phyloP scores from a whole-genome alignment of 2,329 filamentous ascomycete species.

The Colletotrichum sp. region DNA sequence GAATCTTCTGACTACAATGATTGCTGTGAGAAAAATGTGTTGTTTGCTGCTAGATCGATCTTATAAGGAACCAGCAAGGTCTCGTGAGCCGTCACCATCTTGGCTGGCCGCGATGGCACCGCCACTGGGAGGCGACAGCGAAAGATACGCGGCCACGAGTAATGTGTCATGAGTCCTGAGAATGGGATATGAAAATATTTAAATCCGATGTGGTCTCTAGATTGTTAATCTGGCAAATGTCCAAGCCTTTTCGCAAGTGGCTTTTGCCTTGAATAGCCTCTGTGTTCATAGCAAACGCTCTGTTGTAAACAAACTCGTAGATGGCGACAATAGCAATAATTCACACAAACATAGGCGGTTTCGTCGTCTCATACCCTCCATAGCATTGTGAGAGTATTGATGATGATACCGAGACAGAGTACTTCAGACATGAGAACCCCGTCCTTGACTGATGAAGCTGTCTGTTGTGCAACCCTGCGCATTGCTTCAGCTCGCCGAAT shows the following conservation, averaged over 20 bases:
- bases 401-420: fast-evolving
- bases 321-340: fast-evolving
- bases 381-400: not conserved
- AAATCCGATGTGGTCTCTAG: not conserved
- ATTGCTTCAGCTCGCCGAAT: not conserved
- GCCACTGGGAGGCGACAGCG: not conserved
- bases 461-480: not conserved
- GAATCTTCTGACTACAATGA: too few species aligned
- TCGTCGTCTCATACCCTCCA: fast-evolving
- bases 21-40: too few species aligned
- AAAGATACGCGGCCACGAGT: not conserved
- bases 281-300: fast-evolving
- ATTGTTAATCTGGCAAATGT: too few species aligned
- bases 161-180: fast-evolving
- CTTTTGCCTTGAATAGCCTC: not conserved
- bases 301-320: not conserved
- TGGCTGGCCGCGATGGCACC: fast-evolving
- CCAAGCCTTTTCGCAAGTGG: too few species aligned
- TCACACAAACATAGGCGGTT: fast-evolving
- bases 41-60: not conserved
- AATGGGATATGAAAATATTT: fast-evolving
- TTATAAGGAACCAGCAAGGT: not conserved
- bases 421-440: not conserved
- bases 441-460: fast-evolving
- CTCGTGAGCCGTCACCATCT: fast-evolving